A percentile compares a stretch with the other conserved stretches of the same genome.
Evolutionary conservation across 2,329 filamentous ascomycete genomes (phyloP).

Genomic region (Fusarium austroafricanum): DNA sequence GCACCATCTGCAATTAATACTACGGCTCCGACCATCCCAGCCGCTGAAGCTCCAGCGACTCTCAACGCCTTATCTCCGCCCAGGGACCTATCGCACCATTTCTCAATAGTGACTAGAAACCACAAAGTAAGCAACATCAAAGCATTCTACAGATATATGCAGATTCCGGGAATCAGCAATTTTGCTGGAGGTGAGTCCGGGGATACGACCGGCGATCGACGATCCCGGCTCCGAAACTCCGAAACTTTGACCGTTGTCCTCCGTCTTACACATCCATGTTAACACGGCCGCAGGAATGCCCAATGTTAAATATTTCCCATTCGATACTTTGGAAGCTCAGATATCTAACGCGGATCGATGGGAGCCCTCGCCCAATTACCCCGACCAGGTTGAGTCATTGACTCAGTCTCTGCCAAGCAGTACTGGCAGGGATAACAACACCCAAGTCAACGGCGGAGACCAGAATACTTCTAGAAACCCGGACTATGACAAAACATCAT

Average conservation of each 20-base stretch:
- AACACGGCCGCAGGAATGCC: conserved; percentile 72
- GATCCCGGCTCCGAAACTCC: conserved; percentile 8
- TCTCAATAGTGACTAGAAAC: conserved; percentile 75
- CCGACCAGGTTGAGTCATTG: conserved; percentile 47
- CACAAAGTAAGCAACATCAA: conserved; percentile 77
- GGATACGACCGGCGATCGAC: not conserved
- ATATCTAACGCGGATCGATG: conserved; percentile 80
- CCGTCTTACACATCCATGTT: conserved; percentile 11
- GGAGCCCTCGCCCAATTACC: conserved; percentile 74
- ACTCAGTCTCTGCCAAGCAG: not conserved
- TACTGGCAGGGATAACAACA: not conserved
- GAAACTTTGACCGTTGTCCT: not conserved
- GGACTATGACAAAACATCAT: conserved; percentile 53
- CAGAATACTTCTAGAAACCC: conserved; percentile 29
- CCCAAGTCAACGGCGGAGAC: not conserved
- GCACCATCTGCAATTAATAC: conserved; percentile 37
- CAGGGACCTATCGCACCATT: conserved; percentile 82
- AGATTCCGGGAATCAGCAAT: conserved; percentile 71
- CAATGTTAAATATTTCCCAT: conserved; percentile 85
- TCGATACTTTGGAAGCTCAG: conserved; percentile 87
- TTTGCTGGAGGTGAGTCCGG: conserved; percentile 67
- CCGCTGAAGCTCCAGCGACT: conserved; percentile 14
- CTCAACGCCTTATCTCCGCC: conserved; percentile 56
- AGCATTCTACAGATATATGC: conserved; percentile 86
- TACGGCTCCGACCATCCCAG: conserved; percentile 6